Percentiles rank a stretch among this genome's conserved stretches.
These are phyloP conservation scores for Podaxis mareebaensis DNA, from an alignment of 768 basidiomycete genomes.

Conservation along the genomic window DNA sequence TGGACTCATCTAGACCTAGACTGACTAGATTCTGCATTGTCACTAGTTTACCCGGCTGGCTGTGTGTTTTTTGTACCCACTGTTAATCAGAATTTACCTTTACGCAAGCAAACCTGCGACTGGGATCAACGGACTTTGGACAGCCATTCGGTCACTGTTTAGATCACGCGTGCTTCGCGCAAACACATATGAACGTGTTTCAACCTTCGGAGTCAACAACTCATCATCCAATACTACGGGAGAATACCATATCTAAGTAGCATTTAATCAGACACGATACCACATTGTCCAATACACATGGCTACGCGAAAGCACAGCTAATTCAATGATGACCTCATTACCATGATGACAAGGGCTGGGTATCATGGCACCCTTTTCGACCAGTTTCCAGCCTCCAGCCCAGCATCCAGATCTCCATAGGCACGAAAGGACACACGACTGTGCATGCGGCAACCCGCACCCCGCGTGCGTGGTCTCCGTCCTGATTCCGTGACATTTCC, in stretches of 20 bases:
- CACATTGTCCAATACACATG: neutral
- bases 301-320: neutral
- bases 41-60: neutral
- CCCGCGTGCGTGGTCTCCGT: neutral
- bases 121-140: slow-evolving; percentile 3
- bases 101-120: neutral
- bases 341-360: neutral
- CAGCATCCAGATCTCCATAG: neutral
- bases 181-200: neutral
- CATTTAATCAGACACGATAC: neutral
- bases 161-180: too few species aligned
- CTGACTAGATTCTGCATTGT: neutral
- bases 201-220: neutral
- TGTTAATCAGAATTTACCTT: neutral
- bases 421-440: neutral
- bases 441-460: neutral
- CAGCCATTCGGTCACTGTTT: neutral
- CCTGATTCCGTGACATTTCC: neutral
- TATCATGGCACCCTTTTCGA: neutral
- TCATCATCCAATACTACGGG: neutral
- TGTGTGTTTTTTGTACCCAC: neutral
- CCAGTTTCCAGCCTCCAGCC: neutral
- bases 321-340: slow-evolving; percentile 2
- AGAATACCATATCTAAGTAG: neutral
- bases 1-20: neutral